phyloP scores from a whole-genome alignment of 148 eudicot species.

The Rhododendron henanense region DNA sequence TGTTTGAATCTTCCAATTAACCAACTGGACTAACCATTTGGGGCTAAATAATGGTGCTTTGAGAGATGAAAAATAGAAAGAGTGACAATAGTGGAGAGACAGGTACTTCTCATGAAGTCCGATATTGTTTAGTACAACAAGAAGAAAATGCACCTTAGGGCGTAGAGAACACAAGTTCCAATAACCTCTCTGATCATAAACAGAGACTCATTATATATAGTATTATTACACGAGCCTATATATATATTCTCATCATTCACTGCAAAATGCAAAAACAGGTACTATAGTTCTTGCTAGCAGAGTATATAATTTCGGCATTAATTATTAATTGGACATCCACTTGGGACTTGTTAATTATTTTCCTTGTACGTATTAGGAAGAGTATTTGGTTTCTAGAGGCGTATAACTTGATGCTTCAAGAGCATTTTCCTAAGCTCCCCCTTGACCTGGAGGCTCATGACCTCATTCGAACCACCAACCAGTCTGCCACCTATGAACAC shows the following conservation, averaged over 20 bases:
- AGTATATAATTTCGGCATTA: not conserved
- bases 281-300: not conserved
- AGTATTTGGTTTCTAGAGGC: not conserved
- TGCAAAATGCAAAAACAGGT: not conserved
- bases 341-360: not conserved
- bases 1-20: too few species aligned
- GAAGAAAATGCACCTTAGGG: not conserved
- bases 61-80: too few species aligned
- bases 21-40: too few species aligned
- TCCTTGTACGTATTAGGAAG: not conserved
- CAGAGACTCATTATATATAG: not conserved
- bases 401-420: slow-evolving; percentile 52
- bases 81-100: too few species aligned
- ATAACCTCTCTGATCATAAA: slow-evolving; percentile 12
- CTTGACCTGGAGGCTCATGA: slow-evolving; percentile 68
- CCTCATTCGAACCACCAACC: slow-evolving; percentile 72
- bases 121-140: not conserved
- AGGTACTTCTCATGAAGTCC: not conserved
- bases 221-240: not conserved
- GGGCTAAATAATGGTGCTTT: too few species aligned
- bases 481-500: slow-evolving; percentile 58
- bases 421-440: slow-evolving; percentile 55
- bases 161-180: not conserved
- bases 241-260: not conserved
- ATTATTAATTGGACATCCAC: not conserved